These are phyloP conservation scores for Crithidia acanthocephali DNA, from an alignment of 208 protist genomes.

Conservation along the genomic window DNA sequence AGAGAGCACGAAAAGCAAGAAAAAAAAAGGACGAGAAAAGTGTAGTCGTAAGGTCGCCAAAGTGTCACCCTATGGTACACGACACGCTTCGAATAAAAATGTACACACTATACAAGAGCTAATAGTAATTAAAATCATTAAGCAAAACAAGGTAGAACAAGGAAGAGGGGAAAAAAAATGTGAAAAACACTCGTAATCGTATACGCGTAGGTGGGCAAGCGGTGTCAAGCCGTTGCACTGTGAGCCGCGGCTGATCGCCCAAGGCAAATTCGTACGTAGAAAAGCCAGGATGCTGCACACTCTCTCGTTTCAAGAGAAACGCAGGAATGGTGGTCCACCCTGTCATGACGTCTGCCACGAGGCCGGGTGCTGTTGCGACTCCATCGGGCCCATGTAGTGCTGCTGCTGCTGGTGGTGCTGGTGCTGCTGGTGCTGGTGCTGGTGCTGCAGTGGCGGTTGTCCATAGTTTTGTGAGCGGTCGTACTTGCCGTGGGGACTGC, in stretches of 20 bases:
- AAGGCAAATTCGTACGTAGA: not conserved
- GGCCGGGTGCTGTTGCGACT: constrained; percentile 5
- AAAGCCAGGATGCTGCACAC: not conserved
- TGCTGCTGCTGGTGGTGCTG: not conserved
- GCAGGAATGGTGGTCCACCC: no score
- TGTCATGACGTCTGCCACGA: constrained; percentile 25
- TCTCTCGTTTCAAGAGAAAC: not conserved
- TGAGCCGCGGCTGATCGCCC: no score
- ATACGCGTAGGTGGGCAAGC: not conserved
- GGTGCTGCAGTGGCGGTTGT: not conserved
- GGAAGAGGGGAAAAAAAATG: not conserved
- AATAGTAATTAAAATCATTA: constrained; percentile 8
- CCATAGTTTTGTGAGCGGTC: constrained; percentile 22
- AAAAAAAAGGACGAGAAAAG: constrained; percentile 3
- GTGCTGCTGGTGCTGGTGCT: not conserved
- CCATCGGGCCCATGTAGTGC: constrained; percentile 19
- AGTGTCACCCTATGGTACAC: not conserved
- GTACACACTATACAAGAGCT: constrained; percentile 32
- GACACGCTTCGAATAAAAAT: constrained; percentile 19
- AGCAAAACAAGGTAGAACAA: not conserved
- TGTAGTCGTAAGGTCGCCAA: constrained; percentile 2
- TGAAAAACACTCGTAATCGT: constrained; percentile 3
- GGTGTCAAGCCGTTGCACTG: not conserved
- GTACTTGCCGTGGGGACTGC: constrained; percentile 23
- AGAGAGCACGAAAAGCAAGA: no score